Base-by-base conservation (phyloP, 2,329 filamentous ascomycete species). In the Penicillium sp. region DNA sequence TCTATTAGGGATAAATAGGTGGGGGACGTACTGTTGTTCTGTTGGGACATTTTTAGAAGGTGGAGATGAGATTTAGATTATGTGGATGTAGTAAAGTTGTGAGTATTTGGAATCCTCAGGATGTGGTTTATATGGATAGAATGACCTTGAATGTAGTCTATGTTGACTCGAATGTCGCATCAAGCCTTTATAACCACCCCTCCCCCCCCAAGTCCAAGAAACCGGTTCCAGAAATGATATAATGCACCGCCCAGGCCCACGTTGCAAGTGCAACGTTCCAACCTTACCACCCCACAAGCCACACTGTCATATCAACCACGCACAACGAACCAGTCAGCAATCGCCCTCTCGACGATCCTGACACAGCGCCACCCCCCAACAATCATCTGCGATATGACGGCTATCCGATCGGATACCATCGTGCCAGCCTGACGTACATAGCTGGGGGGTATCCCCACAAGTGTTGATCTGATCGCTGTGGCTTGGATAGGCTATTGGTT, bases 371-470 rank as follows among this genome's bases (percentile, higher is more conserved):
- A 49, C 54, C 15, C 15, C 4, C 43, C 20, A 42, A 37, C 48
- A 31, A 31, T 12, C 20, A 45, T 17, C 22, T 17, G 14, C 15
- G 17, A 49, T 42, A 20, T 39, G 49, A 49, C 47, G 49, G 49
- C 56, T 49, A 55, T 8, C 28, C 37, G 39, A 50, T 56, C 48
- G 17, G 8, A 15, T 14, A 35, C 39, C 17, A 14, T 61, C 8
- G 55, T 51, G 11, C 6, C 28, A 11, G 22, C n/a, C 65, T 68
- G 66, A 68, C 66, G 65, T 67, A 62, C 6, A 5, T 25, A 31
- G 43, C 37, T 31, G 17, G 28, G 14, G 14, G 43, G 31, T 38
- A 45, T 52, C 53, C 57, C 55, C 48, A 49, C 31, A 3, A 35
- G 5, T 42, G 50, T 61, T 65, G 63, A 60, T 61, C 53, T 53